Conservation (phyloP, 768 basidiomycete genomes). For the Boletus tomentosulus region DNA sequence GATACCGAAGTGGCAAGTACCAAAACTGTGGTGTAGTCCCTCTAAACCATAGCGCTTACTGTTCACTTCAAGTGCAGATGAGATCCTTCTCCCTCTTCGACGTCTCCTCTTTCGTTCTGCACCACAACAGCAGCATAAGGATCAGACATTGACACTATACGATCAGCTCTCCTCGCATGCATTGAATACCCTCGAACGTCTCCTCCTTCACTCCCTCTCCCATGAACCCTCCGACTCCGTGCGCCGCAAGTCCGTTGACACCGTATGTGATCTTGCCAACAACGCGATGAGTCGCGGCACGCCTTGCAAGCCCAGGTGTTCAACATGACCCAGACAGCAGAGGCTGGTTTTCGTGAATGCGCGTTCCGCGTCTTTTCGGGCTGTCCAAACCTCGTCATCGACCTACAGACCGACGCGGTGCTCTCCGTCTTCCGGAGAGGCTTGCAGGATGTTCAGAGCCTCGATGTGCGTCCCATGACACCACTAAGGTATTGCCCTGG, state of each 20-base stretch:
- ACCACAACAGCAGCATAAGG: constrained; percentile 32
- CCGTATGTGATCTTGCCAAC: constrained; percentile 71
- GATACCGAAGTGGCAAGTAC: constrained; percentile 74
- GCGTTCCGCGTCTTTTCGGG: constrained; percentile 72
- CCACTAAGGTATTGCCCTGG: no score
- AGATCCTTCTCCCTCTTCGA: constrained; percentile 77
- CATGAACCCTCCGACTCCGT: constrained; percentile 59
- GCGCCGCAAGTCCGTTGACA: constrained; percentile 68
- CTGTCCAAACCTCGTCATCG: constrained; percentile 71
- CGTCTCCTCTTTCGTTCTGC: constrained; percentile 70
- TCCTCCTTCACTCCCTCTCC: constrained; percentile 64
- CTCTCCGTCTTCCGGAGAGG: constrained; percentile 64
- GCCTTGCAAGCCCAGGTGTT: constrained; percentile 71
- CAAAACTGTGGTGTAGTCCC: constrained; percentile 1
- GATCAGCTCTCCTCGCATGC: constrained; percentile 70
- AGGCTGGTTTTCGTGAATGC: constrained; percentile 45
- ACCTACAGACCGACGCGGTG: constrained; percentile 69
- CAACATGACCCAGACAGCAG: constrained; percentile 46
- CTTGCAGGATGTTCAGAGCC: constrained; percentile 58
- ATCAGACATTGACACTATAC: constrained; percentile 58
- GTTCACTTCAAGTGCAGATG: constrained; percentile 49
- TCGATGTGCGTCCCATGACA: constrained; percentile 47
- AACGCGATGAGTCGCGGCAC: constrained; percentile 66
- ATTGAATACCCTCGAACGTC: constrained; percentile 63
- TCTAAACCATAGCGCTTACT: constrained; percentile 4